These are phyloP conservation scores for Aspergillus bertholletiae DNA, from an alignment of 495 filamentous ascomycete species.

Conservation along the genomic window DNA sequence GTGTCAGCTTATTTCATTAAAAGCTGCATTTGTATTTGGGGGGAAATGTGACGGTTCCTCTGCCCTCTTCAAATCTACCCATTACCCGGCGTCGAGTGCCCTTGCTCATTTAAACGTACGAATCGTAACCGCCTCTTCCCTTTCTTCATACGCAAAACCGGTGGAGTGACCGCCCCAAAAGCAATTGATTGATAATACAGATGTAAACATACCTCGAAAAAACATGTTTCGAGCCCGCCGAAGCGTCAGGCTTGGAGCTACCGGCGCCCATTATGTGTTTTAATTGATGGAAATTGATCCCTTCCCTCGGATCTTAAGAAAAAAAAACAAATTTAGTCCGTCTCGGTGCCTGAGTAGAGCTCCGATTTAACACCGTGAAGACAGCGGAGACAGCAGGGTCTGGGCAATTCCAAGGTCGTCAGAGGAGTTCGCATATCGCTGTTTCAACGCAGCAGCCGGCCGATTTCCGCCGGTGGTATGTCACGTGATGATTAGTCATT, in stretches of 20 bases:
- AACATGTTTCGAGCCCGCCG: slow-evolving; percentile 48
- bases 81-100: background rate
- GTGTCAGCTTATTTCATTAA: background rate
- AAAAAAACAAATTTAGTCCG: background rate
- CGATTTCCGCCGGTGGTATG: slow-evolving; percentile 22
- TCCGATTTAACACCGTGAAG: slow-evolving; percentile 5
- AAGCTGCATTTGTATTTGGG: background rate
- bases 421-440: slow-evolving; percentile 14
- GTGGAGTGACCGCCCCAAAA: background rate
- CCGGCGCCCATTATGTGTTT: slow-evolving; percentile 44
- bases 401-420: slow-evolving; percentile 14
- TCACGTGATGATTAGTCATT: slow-evolving; percentile 18
- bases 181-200: background rate
- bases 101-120: background rate
- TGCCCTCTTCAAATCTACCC: background rate
- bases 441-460: slow-evolving; percentile 12
- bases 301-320: background rate
- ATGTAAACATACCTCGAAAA: slow-evolving; percentile 43
- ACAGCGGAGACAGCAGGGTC: slow-evolving; percentile 2
- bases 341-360: background rate
- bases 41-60: background rate
- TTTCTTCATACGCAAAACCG: background rate
- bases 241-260: slow-evolving; percentile 49
- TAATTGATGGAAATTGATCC: background rate
- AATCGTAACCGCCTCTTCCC: background rate